Evolutionary conservation across 352 stramenopile species (phyloP).

Genomic region (Phytophthora sp.): DNA sequence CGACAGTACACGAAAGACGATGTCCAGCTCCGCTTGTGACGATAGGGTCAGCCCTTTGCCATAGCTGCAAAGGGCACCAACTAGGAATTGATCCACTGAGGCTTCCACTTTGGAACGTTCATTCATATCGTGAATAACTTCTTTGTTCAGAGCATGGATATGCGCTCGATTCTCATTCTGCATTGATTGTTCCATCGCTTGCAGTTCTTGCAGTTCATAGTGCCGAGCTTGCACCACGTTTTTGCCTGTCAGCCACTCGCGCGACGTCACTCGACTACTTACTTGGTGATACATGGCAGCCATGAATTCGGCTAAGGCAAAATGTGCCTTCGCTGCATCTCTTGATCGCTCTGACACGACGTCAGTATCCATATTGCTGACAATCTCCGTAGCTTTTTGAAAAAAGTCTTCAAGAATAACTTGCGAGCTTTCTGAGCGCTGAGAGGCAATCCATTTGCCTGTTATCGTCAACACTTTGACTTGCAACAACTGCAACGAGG

Average conservation of each 20-base stretch:
- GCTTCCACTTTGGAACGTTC: slow-evolving; percentile 87
- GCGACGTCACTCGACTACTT: slow-evolving; percentile 79
- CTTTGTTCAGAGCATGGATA: slow-evolving; percentile 79
- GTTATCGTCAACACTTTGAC: slow-evolving; percentile 77
- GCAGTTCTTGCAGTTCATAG: slow-evolving; percentile 62
- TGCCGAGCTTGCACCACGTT: slow-evolving; percentile 72
- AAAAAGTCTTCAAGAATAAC: slow-evolving; percentile 94
- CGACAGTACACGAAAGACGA: slow-evolving; percentile 93
- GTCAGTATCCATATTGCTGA: slow-evolving; percentile 49
- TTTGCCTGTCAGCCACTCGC: slow-evolving; percentile 90
- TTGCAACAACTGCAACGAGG: slow-evolving; percentile 58
- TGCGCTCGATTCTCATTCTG: slow-evolving; percentile 71
- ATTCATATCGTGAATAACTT: slow-evolving; percentile 89
- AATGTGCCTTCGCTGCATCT: slow-evolving; percentile 74
- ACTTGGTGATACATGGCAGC: slow-evolving; percentile 93
- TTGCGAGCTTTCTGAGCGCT: slow-evolving; percentile 92
- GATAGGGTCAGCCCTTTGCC: slow-evolving; percentile 66
- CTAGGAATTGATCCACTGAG: slow-evolving; percentile 89
- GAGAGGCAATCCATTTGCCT: slow-evolving; percentile 93
- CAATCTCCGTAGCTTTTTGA: slow-evolving; percentile 75
- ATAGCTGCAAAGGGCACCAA: slow-evolving; percentile 89
- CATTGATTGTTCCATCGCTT: slow-evolving; percentile 62
- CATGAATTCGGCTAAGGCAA: slow-evolving; percentile 92
- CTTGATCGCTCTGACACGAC: slow-evolving; percentile 47
- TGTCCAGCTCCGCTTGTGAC: slow-evolving; percentile 79